These are phyloP conservation scores for Effrenium voratum DNA, from an alignment of 73 alveolate species.

Conservation along the genomic window DNA sequence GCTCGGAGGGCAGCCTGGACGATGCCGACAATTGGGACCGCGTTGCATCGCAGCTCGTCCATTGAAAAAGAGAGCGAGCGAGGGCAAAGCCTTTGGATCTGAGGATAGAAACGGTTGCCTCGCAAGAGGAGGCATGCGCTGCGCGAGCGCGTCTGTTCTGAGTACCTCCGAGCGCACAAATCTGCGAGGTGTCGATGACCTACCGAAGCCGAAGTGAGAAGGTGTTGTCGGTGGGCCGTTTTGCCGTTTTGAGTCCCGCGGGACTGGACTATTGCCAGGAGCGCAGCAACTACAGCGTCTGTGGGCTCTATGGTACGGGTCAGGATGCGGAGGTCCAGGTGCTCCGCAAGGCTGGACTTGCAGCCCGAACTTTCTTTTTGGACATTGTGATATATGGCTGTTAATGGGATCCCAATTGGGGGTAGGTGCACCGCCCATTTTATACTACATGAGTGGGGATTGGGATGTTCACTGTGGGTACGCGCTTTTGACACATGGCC, in stretches of 20 bases:
- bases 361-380: no score
- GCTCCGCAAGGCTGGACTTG: slow-evolving; percentile 85
- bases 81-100: not conserved
- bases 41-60: slow-evolving; percentile 2
- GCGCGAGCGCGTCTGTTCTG: not conserved
- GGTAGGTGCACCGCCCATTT: no score
- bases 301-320: slow-evolving; percentile 57
- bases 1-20: slow-evolving; percentile 34
- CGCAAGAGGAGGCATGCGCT: slow-evolving; percentile 17
- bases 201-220: slow-evolving; percentile 45
- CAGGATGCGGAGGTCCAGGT: slow-evolving; percentile 64
- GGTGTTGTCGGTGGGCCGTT: not conserved
- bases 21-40: slow-evolving; percentile 46
- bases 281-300: slow-evolving; percentile 72
- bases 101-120: slow-evolving; percentile 38
- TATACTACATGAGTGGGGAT: no score
- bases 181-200: slow-evolving; percentile 11
- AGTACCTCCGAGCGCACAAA: no score
- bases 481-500: no score
- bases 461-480: no score
- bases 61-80: not conserved
- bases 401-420: no score
- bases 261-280: not conserved
- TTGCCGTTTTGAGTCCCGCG: not conserved
- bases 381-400: no score